These are phyloP conservation scores for Globisporangium apiculatum DNA, from an alignment of 352 stramenopile genomes.

Conservation along the genomic window DNA sequence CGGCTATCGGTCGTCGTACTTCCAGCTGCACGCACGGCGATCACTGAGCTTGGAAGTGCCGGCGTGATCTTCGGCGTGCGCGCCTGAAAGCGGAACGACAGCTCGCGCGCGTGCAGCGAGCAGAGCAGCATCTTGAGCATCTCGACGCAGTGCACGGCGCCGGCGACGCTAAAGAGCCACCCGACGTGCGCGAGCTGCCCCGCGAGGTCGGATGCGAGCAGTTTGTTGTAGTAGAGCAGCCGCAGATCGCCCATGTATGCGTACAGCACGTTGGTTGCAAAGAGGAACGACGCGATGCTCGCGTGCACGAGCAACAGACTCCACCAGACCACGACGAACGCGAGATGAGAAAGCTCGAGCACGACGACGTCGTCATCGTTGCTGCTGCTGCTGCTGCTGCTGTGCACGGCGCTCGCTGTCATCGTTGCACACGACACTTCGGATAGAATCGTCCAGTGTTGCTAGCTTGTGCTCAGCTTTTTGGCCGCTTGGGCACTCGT, in stretches of 20 bases:
- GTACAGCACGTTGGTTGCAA: slow-evolving; percentile 22
- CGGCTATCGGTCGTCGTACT: too few species aligned
- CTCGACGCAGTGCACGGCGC: slow-evolving; percentile 19
- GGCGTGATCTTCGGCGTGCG: slow-evolving; percentile 8
- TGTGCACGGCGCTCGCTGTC: not conserved
- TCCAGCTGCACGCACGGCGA: not conserved
- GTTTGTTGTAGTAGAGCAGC: slow-evolving; percentile 40
- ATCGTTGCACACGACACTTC: not conserved
- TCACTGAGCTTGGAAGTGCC: slow-evolving; percentile 6
- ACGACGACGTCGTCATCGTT: slow-evolving; percentile 6
- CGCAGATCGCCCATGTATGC: slow-evolving; percentile 18
- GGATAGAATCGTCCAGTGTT: not conserved
- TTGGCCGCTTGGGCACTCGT: too few species aligned
- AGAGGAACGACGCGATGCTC: slow-evolving; percentile 19
- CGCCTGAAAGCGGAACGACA: slow-evolving; percentile 17
- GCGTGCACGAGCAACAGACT: slow-evolving; percentile 16
- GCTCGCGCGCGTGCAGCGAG: slow-evolving; percentile 16
- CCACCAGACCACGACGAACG: slow-evolving; percentile 23
- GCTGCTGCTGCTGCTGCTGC: not conserved
- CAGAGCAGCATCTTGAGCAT: slow-evolving; percentile 25
- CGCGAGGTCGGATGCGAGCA: slow-evolving; percentile 23
- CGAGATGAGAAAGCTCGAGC: slow-evolving; percentile 14
- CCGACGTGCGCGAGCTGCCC: slow-evolving; percentile 16
- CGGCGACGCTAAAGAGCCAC: slow-evolving; percentile 21
- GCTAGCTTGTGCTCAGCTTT: not conserved